Evolutionary conservation across 2,329 filamentous ascomycete genomes (phyloP), one percentile per base, ranked within the genome.

Genomic region (Ophiostoma pallidulum): DNA sequence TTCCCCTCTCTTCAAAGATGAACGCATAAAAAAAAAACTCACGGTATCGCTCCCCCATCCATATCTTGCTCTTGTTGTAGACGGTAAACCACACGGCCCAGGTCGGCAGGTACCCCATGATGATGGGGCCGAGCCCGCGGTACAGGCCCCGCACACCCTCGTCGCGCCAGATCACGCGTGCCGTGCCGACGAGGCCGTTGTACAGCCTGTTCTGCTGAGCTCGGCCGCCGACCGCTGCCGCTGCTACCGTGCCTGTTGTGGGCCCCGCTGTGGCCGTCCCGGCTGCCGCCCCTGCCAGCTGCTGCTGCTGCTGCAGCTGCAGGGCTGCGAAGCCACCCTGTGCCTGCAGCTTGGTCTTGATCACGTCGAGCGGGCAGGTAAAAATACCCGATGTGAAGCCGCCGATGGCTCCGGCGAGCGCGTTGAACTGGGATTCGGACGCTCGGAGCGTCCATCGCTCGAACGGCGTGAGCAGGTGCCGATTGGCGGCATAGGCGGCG

Each of bases 81-180:
- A 97, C 86, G 19, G 88, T 94, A 66, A 98, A 87, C 75, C 94
- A 98, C 45, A 98, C 91, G 20, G 91, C 92, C 92, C 92, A 98
- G 0, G 92, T 98, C 4, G 92, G 92, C 51, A 98, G 69, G 65
- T 98, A 98, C 12, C 92, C 92, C 62, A 98, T 70, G 57, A 98
- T 80, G 71, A 98, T 96, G 16, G 92, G 92, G 0, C 90, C 90
- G 45, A 98, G 70, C 12, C 92, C 92, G 64, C 92, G 80, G 63
- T 98, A 98, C 72, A 98, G 78, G 51, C 92, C 92, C 50, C 83
- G 78, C 48, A 97, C 64, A 9, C 92, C 92, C 66, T 97, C 92
- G 60, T 95, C 83, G 46, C 71, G 74, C 81, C 87, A 90, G 54
- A 98, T 98, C 5, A 85, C 79, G 45, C 73, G 80, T 24, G 86